These are phyloP conservation scores for Diutina pseudorugosa DNA, from an alignment of 1,139 yeast species.

Conservation along the genomic window DNA sequence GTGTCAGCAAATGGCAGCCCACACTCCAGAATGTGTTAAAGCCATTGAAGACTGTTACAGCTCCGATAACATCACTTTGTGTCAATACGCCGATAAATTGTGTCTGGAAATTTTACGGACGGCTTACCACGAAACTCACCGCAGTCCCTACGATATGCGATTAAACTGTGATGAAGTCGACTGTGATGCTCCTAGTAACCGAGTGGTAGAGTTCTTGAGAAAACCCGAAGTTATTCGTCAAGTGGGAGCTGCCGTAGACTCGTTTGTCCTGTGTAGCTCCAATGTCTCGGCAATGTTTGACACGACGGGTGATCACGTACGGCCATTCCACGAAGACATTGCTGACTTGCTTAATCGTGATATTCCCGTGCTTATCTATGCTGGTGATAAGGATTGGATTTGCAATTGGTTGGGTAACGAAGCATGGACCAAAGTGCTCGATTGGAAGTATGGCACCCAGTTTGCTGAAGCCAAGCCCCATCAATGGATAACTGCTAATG, in stretches of 20 bases:
- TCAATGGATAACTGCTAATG: background rate
- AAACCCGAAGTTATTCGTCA: conserved; percentile 59
- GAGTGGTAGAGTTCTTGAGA: conserved; percentile 40
- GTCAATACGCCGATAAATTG: conserved; percentile 91
- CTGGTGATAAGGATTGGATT: conserved; percentile 80
- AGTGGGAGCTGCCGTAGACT: conserved; percentile 84
- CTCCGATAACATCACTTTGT: conserved; percentile 68
- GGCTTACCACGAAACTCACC: conserved; percentile 83
- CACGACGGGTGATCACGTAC: conserved; percentile 89
- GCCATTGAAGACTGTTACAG: conserved; percentile 79
- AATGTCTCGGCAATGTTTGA: conserved; percentile 74
- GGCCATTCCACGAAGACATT: conserved; percentile 65
- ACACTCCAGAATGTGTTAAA: conserved; percentile 70
- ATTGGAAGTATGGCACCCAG: conserved; percentile 49
- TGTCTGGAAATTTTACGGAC: conserved; percentile 82
- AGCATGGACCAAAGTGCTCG: conserved; percentile 63
- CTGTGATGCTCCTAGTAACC: conserved; percentile 33
- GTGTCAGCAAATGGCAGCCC: conserved; percentile 63
- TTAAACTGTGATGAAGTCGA: conserved; percentile 70
- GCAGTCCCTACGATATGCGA: conserved; percentile 89
- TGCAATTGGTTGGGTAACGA: conserved; percentile 83
- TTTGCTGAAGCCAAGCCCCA: conserved; percentile 20
- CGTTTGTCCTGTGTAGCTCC: conserved; percentile 74
- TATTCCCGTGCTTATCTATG: conserved; percentile 64
- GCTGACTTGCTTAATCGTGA: conserved; percentile 42